Base-by-base conservation (phyloP, 345 rosid species). In the Arabis hirsuta region DNA sequence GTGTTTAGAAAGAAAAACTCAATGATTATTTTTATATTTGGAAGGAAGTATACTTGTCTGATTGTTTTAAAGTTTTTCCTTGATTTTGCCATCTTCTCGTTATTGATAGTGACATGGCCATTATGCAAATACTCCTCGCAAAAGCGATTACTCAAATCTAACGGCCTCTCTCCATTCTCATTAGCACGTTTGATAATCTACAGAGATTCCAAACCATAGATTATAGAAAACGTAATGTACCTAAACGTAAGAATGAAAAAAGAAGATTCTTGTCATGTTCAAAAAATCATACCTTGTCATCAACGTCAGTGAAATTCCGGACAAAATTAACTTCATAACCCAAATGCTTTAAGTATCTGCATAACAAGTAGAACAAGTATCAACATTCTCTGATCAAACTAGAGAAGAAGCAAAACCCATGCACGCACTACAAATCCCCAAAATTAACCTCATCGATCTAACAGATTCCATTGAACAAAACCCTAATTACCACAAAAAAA, bases 21-120 rank as follows among this genome's bases (percentile, higher is more conserved):
- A 54, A 26, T 2, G 14, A 38, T 22, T 22, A 22, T 22, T 13
- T 24, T 13, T 24, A 56, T 46, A 51, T 11, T n/a, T 16, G 14
- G 34, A 32, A 38, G 9, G 34, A 32, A 38, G 9, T 34, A 72
- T 80, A 88, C 95, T 73, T 90, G 76, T 51, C 96, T 84, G 63
- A 88, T 86, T 24, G 96, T 87, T 82, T 81, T 87, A 54, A 84
- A 88, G 66, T 92, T 90, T 4, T 84, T 85, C 81, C 73, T 65
- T n/a, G 98, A 87, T 52, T 92, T 92, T 16, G 91, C 88, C 98
- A 92, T 92, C 82, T 90, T 90, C 84, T 82, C 88, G 55, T 87
- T 82, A 69, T 88, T 84, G 55, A 87, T 88, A 4, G 93, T 92
- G 47, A 90, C 96, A 77, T 90, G 96, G 48, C 96, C 98, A 81